Percentiles rank a stretch among this genome's conserved stretches.
phyloP scores from a whole-genome alignment of 192 early-diverging fungal species.

The Irineochytrium annulatum region DNA sequence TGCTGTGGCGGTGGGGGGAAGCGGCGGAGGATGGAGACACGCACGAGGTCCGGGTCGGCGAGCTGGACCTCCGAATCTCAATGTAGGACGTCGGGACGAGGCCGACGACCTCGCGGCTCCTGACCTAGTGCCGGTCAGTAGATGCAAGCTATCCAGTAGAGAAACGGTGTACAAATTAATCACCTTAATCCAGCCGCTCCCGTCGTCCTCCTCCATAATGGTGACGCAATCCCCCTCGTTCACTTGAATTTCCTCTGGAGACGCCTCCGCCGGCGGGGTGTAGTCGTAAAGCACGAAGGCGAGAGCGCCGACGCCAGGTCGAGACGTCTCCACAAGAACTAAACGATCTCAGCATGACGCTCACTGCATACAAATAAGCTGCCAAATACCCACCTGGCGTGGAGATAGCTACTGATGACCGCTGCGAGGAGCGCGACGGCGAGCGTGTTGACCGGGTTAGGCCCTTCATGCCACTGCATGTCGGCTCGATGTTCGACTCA shows the following conservation, averaged over 20 bases:
- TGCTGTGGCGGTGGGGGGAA: too few relatives aligned
- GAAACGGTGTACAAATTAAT: background rate
- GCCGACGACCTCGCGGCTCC: constrained; percentile 3
- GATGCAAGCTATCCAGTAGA: background rate
- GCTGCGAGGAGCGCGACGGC: constrained; percentile 15
- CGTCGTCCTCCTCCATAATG: constrained; percentile 25
- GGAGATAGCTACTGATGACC: constrained; percentile 5
- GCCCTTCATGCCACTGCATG: constrained; percentile 56
- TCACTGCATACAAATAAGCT: background rate
- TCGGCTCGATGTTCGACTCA: constrained; percentile 71
- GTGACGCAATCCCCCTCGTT: constrained; percentile 3
- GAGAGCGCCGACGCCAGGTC: constrained; percentile 7
- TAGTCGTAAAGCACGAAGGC: constrained; percentile 29
- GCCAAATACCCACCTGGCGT: background rate
- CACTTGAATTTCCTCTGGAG: constrained; percentile 19
- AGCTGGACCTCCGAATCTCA: constrained; percentile 6
- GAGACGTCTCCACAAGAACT: constrained; percentile 9
- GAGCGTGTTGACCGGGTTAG: constrained; percentile 21
- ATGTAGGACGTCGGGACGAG: constrained; percentile 38
- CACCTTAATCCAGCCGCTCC: constrained; percentile 37
- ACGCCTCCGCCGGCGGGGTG: constrained; percentile 3
- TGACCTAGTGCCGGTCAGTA: background rate
- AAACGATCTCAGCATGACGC: background rate
- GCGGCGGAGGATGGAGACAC: background rate
- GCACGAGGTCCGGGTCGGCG: background rate